Percentiles rank a stretch among this genome's conserved stretches.
Evolutionary conservation across 108 stramenopile species (phyloP).

Genomic region (Bacterosira constricta): DNA sequence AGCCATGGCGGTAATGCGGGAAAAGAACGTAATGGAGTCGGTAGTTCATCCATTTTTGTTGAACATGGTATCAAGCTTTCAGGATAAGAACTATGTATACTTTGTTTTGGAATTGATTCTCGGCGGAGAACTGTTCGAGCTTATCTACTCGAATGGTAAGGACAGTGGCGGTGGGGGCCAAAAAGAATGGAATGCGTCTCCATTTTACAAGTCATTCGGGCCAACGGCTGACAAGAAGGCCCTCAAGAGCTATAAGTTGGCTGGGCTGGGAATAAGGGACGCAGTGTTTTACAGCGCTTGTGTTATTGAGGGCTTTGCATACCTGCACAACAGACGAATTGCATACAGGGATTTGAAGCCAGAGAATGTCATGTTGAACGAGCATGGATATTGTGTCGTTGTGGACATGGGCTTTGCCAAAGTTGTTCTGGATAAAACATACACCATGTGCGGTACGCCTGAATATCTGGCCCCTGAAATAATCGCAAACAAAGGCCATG

Average conservation of each 20-base stretch:
- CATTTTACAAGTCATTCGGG: slow-evolving; percentile 1
- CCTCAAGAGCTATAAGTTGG: background rate
- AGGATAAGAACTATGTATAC: slow-evolving; percentile 66
- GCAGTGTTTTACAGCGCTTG: slow-evolving; percentile 65
- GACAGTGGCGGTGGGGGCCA: slow-evolving; percentile 8
- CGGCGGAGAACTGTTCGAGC: slow-evolving; percentile 73
- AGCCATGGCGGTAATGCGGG: slow-evolving; percentile 47
- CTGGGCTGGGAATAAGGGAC: background rate
- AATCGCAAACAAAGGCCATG: slow-evolving; percentile 37
- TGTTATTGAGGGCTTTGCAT: slow-evolving; percentile 48
- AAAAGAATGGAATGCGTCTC: background rate
- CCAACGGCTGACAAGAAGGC: background rate
- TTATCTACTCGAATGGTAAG: slow-evolving; percentile 48
- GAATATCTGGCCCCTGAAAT: slow-evolving; percentile 94
- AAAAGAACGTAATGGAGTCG: slow-evolving; percentile 54
- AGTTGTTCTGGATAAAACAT: slow-evolving; percentile 74
- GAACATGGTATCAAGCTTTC: slow-evolving; percentile 49
- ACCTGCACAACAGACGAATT: slow-evolving; percentile 64
- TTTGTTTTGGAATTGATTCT: slow-evolving; percentile 62
- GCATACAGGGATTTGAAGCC: slow-evolving; percentile 92
- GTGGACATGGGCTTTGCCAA: slow-evolving; percentile 90
- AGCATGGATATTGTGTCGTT: slow-evolving; percentile 76
- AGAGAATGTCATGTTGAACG: slow-evolving; percentile 87
- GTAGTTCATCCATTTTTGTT: slow-evolving; percentile 69
- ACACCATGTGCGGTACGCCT: slow-evolving; percentile 91